Conservation (phyloP, 2,329 filamentous ascomycete species). For the Teratosphaeria destructans region DNA sequence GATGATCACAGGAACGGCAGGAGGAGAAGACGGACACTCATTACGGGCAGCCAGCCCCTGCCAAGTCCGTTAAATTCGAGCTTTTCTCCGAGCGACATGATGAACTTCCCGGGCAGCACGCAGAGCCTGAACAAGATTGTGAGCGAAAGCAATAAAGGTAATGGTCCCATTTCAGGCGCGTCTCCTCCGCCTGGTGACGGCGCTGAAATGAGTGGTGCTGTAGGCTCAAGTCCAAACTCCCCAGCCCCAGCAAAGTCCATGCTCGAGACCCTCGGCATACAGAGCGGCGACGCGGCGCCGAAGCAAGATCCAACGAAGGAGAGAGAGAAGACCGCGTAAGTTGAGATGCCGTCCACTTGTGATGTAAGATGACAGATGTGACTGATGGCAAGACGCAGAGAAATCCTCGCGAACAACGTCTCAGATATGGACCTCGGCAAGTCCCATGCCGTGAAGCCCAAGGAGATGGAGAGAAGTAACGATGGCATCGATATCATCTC, state of each 20-base stretch:
- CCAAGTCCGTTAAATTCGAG: slow-evolving; percentile 88
- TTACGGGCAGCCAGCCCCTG: slow-evolving; percentile 91
- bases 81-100: slow-evolving; percentile 69
- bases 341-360: slow-evolving; percentile 10
- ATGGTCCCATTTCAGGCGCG: slow-evolving; percentile 33
- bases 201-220: slow-evolving; percentile 46
- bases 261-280: slow-evolving; percentile 47
- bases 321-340: slow-evolving; percentile 89
- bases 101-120: slow-evolving; percentile 47
- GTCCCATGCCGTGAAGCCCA: slow-evolving; percentile 40
- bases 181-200: slow-evolving; percentile 31
- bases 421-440: slow-evolving; percentile 92
- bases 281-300: slow-evolving; percentile 14
- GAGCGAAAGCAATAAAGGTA: slow-evolving; percentile 57
- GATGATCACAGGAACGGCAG: slow-evolving; percentile 88
- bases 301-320: slow-evolving; percentile 53
- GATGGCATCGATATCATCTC: slow-evolving; percentile 69
- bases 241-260: slow-evolving; percentile 45
- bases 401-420: slow-evolving; percentile 83
- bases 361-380: slow-evolving; percentile 9
- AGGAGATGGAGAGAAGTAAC: slow-evolving; percentile 52
- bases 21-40: slow-evolving; percentile 79
- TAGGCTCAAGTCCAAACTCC: slow-evolving; percentile 31
- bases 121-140: slow-evolving; percentile 77
- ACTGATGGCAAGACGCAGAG: slow-evolving; percentile 32